These are phyloP conservation scores for Diplosphaera chodatii DNA, from an alignment of 139 green algal genomes.

Conservation along the genomic window DNA sequence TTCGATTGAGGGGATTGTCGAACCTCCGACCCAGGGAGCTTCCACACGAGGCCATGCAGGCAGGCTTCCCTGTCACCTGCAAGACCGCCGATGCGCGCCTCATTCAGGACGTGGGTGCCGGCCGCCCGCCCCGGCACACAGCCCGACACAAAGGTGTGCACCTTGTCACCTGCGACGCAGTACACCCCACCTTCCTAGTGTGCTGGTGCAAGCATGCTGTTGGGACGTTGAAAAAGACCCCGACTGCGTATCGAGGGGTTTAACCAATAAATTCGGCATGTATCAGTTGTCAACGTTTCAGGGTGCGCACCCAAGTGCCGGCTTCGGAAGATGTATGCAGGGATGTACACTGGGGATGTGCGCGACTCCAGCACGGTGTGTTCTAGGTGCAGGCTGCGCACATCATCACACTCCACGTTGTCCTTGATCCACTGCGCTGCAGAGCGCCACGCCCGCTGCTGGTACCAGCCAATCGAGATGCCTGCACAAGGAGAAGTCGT, in stretches of 20 bases:
- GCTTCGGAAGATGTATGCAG: slow-evolving; percentile 5
- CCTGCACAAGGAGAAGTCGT: not conserved
- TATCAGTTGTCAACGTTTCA: too few species aligned
- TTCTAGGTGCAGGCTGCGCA: not conserved
- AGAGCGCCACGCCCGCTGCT: not conserved
- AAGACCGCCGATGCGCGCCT: not conserved
- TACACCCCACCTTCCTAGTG: not conserved
- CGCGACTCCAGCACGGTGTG: not conserved
- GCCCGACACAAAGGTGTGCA: slow-evolving; percentile 8
- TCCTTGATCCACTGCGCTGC: not conserved
- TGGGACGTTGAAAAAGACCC: too few species aligned
- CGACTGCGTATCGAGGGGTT: too few species aligned
- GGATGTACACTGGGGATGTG: slow-evolving; percentile 4
- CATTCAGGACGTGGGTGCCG: not conserved
- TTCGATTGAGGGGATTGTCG: too few species aligned
- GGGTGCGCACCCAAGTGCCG: slow-evolving; percentile 3
- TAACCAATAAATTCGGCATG: too few species aligned
- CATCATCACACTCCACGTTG: not conserved
- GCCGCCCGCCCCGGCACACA: not conserved
- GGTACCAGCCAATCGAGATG: not conserved
- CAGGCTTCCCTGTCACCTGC: too few species aligned
- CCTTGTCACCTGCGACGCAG: not conserved
- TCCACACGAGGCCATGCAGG: too few species aligned
- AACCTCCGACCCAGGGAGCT: too few species aligned
- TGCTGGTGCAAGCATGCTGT: too few species aligned